Conservation (phyloP, 2,329 filamentous ascomycete genomes). For the Pseudogymnoascus pannorum region DNA sequence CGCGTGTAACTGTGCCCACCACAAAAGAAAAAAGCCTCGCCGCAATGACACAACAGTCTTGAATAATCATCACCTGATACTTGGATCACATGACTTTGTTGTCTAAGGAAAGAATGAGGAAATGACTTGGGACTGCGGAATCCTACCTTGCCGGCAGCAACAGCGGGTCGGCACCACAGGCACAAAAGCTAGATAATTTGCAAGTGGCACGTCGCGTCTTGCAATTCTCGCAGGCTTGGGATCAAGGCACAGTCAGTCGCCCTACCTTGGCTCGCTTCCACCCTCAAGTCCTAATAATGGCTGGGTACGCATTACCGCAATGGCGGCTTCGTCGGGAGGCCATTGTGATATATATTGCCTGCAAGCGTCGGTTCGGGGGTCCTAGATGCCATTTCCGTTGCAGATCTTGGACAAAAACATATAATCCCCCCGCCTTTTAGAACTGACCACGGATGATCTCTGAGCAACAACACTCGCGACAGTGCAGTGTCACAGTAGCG, state of each 20-base stretch:
- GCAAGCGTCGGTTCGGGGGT: conserved; percentile 2
- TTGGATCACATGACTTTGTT: neutral
- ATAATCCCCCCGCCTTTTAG: neutral
- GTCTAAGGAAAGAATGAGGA: neutral
- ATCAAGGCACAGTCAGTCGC: conserved; percentile 2
- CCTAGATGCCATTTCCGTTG: conserved; percentile 2
- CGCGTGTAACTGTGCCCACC: neutral
- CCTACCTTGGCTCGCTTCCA: neutral
- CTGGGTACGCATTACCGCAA: neutral
- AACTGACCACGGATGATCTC: neutral
- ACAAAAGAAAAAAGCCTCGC: neutral
- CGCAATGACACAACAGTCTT: neutral
- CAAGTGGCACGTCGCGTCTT: neutral
- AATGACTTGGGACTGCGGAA: neutral
- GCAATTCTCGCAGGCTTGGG: neutral
- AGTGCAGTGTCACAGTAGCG: neutral
- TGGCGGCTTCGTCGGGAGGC: conserved; percentile 3
- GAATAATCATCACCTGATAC: neutral
- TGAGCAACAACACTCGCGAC: neutral
- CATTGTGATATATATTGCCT: conserved; percentile 7
- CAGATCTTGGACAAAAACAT: conserved; percentile 1
- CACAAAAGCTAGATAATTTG: neutral
- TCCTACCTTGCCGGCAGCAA: neutral
- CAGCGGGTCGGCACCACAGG: neutral
- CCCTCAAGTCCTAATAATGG: conserved; percentile 1